Evolutionary conservation across 2,329 filamentous ascomycete species (phyloP), one percentile per base, ranked within the genome.

Genomic region (Sclerotinia borealis): DNA sequence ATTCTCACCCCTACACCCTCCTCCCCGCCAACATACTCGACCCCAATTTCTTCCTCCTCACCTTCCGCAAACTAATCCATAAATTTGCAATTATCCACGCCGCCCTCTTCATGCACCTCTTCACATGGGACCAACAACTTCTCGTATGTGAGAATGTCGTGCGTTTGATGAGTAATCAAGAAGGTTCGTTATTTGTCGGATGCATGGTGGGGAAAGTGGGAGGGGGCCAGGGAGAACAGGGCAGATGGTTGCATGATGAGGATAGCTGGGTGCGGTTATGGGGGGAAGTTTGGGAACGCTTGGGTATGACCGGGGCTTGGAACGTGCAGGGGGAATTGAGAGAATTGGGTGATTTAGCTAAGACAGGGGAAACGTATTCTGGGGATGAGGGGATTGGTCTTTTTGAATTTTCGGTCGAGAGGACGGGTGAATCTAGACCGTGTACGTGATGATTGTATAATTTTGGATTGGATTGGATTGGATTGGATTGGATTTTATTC

Each of bases 91-190:
- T 66, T 11, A 59, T 66, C 22, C 54, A 64, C 51, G 58, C 58
- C 3, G 47, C 56, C 2, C 45, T 54, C 25, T 66, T 66, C 34
- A 52, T 66, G 51, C 64, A 66, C 34, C 51, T 66, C 29, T 66
- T 64, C 34, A 50, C 50, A 13, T 66, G 56, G 56, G 64, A 66
- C 3, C 48, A 59, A 31, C 64, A 66, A 41, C 29, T 62, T 10
- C 62, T 34, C n/a, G 54, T 63, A 2, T 63, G 61, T 27, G 45
- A 31, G 0, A 58, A 63, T 10, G 45, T 63, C 0, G 54, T 59
- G 5, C 37, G 37, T 7, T 36, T 63, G 1, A 17, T 63, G 36
- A 34, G 17, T 3, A 29, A 59, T 13, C 6, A 25, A 7, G 54
- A 59, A 17, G 61, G 61, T 3, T 52, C 54, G 3, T 22, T 63